Base-by-base conservation (phyloP, 148 eudicot species). In the Camellia lanceoleosa region DNA sequence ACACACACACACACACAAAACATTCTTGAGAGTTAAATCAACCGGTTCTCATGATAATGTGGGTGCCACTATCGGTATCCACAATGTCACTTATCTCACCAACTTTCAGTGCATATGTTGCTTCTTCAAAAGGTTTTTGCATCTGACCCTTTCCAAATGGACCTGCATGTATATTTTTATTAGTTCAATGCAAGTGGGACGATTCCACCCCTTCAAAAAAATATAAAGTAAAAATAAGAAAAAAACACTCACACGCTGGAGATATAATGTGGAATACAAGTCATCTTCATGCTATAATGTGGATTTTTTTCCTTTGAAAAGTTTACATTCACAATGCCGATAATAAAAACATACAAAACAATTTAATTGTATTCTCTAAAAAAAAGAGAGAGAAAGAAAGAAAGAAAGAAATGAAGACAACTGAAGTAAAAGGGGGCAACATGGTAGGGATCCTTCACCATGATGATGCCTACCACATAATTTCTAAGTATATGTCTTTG, bases 111-210 rank as follows among this genome's bases (percentile, higher is more conserved):
- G 90, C 90, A 83, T 79, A 95, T n/a, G 98, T 84, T 56, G 98
- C 97, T 73, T 95, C 92, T 87, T 95, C 98, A 77, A 95, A 95
- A 56, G 98, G 97, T 85, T 90, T 95, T 89, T 95, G 98, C 98
- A 95, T 95, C 85, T 95, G 93, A 47, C 94, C 94, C 80, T 78
- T 89, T 15, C 95, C 92, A 68, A 95, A 95, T 16, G 93, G 74
- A 72, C 98, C 98, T 95, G 87, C 84, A 87, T 42, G 41, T 41
- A 20, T 0, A 38, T 16, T 14, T 43, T 51, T 64, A 23, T 12
- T 11, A 62, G 19, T 77, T 60, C 42, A 6, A 2, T 4, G 30
- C 11, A 30, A 3, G 62, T 3, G 18, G 7, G 2, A 51, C 2
- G 3, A 12, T 0, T 44, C 6, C 7, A 30, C 38, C 38, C 38